These are phyloP conservation scores for Scopulariopsis brevicaulis DNA, from an alignment of 2,329 filamentous ascomycete genomes.

Conservation along the genomic window DNA sequence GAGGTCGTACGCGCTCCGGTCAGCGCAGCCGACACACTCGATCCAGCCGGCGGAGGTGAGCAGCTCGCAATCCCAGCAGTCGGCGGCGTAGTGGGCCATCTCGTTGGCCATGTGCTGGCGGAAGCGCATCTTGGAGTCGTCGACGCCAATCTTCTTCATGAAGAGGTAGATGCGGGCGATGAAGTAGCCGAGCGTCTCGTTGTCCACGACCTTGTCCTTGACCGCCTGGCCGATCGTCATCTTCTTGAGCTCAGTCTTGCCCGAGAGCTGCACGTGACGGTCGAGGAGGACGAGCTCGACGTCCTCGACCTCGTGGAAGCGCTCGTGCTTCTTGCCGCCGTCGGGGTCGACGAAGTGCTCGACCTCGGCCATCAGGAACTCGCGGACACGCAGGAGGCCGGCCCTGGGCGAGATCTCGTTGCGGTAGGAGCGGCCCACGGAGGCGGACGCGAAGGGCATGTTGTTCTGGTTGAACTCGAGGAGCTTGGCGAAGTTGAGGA, in stretches of 20 bases:
- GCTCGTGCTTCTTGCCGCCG: slow-evolving; percentile 85
- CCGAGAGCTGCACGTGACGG: slow-evolving; percentile 73
- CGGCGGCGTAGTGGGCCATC: slow-evolving; percentile 82
- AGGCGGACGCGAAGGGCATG: slow-evolving; percentile 96
- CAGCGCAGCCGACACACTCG: slow-evolving; percentile 94
- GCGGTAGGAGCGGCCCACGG: slow-evolving; percentile 94
- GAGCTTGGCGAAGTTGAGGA: slow-evolving; percentile 92
- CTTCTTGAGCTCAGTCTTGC: slow-evolving; percentile 64
- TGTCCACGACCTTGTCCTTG: slow-evolving; percentile 72
- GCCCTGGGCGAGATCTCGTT: slow-evolving; percentile 94
- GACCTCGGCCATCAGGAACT: slow-evolving; percentile 98
- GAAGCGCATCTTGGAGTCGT: slow-evolving; percentile 83
- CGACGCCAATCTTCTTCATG: slow-evolving; percentile 77
- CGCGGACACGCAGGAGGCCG: slow-evolving; percentile 84
- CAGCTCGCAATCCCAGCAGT: slow-evolving; percentile 97
- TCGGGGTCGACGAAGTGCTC: slow-evolving; percentile 96
- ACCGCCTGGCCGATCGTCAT: slow-evolving; percentile 83
- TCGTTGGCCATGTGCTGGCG: slow-evolving; percentile 83
- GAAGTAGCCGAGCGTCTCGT: slow-evolving; percentile 97
- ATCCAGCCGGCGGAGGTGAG: slow-evolving; percentile 92
- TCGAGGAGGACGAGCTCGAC: slow-evolving; percentile 77
- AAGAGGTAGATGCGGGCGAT: slow-evolving; percentile 87
- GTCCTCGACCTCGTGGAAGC: slow-evolving; percentile 77
- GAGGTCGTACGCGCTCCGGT: slow-evolving; percentile 89
- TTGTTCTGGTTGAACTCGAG: slow-evolving; percentile 90